Evolutionary conservation across 306 rosid species (phyloP).

Genomic region (Medicago arabica): DNA sequence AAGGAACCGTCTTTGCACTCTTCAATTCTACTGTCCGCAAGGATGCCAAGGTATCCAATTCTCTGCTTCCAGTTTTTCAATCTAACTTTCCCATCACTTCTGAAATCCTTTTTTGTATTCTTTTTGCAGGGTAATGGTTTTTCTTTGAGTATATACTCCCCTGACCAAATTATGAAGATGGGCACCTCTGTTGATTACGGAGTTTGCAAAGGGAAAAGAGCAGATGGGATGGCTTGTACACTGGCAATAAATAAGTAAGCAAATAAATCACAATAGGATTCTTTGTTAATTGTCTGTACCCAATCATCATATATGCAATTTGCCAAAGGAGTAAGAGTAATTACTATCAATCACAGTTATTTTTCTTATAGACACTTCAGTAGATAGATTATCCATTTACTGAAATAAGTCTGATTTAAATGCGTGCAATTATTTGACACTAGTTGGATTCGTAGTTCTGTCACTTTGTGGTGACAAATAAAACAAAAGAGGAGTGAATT

Average conservation of each 20-base stretch:
- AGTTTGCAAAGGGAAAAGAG: constrained; percentile 81
- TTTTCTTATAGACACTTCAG: neutral
- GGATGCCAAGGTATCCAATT: constrained; percentile 63
- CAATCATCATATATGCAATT: neutral
- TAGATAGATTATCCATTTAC: neutral
- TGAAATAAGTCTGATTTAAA: neutral
- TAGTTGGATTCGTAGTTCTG: neutral
- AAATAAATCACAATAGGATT: neutral
- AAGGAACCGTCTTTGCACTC: constrained; percentile 74
- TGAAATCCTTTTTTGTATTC: neutral
- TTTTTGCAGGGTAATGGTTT: constrained; percentile 78
- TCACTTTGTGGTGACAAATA: neutral
- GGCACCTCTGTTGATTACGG: constrained; percentile 89
- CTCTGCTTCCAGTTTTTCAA: no score
- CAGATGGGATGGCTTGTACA: constrained; percentile 83
- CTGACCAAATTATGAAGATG: constrained; percentile 75
- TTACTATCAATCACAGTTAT: neutral
- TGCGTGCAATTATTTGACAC: neutral
- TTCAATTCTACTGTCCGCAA: constrained; percentile 78
- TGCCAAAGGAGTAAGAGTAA: neutral
- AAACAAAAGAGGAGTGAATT: neutral
- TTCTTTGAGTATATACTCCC: constrained; percentile 74
- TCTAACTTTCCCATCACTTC: no score
- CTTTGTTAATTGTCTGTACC: no score
- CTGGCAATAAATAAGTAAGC: constrained; percentile 73